A percentile compares a stretch with the other conserved stretches of the same genome.
Conservation (phyloP, 2,329 filamentous ascomycete species). For the Paracoccidioides lutzii region DNA sequence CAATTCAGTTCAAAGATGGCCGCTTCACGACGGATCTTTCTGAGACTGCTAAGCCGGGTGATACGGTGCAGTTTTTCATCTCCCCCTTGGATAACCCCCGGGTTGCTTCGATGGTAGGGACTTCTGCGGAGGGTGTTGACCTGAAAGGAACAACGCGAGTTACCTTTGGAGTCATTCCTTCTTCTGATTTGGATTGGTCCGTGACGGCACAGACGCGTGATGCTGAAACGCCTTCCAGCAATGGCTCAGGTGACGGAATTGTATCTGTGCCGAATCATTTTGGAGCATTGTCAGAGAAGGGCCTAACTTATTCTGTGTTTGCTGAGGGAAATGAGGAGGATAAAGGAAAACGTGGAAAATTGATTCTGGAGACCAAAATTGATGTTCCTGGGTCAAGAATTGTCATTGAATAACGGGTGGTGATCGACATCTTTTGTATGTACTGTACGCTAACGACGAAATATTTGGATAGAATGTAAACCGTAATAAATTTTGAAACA, state of each 20-base stretch:
- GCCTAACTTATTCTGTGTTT: slow-evolving; percentile 19
- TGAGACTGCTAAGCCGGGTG: slow-evolving; percentile 25
- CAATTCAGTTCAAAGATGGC: slow-evolving; percentile 14
- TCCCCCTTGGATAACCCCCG: slow-evolving; percentile 12
- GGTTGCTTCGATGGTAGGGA: not conserved
- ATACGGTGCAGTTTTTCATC: slow-evolving; percentile 32
- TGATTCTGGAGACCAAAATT: slow-evolving; percentile 10
- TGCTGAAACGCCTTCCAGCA: not conserved
- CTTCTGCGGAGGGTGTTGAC: not conserved
- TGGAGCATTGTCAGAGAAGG: slow-evolving; percentile 29
- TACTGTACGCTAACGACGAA: not conserved
- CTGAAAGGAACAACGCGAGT: slow-evolving; percentile 13
- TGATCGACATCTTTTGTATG: not conserved
- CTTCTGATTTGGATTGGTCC: slow-evolving; percentile 12
- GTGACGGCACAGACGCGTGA: not conserved
- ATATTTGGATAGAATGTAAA: not conserved
- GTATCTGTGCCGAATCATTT: slow-evolving; percentile 21
- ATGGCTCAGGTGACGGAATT: slow-evolving; percentile 10
- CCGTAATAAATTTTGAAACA: no score
- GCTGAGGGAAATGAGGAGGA: not conserved
- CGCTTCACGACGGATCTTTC: slow-evolving; percentile 26
- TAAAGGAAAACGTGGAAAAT: not conserved
- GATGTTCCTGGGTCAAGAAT: slow-evolving; percentile 12
- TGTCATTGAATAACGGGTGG: slow-evolving; percentile 1
- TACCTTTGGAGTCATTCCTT: slow-evolving; percentile 22